phyloP scores from a whole-genome alignment of 2,329 filamentous ascomycete species.

The Ceratocystis eucalypticola region DNA sequence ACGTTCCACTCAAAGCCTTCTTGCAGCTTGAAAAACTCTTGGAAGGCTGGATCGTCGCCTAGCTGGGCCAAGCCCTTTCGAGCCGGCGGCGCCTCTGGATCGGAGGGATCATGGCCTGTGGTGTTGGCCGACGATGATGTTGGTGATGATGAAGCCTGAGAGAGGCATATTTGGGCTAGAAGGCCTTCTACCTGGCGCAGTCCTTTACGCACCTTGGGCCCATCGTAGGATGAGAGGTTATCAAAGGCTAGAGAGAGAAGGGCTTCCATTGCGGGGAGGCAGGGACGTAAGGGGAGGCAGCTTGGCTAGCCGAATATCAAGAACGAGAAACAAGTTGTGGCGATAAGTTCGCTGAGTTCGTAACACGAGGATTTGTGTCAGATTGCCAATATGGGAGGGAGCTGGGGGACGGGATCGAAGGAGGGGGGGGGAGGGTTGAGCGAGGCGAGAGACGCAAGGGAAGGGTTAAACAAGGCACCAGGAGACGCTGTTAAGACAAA shows the following conservation, averaged over 20 bases:
- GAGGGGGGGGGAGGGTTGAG: not conserved
- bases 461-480: not conserved
- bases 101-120: constrained; percentile 17
- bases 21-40: constrained; percentile 92
- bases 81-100: constrained; percentile 27
- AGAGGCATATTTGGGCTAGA: constrained; percentile 85
- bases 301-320: not conserved
- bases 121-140: constrained; percentile 1
- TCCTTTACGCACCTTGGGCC: constrained; percentile 81
- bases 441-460: not conserved
- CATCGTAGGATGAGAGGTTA: constrained; percentile 87
- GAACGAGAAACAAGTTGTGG: not conserved
- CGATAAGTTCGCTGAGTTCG: not conserved
- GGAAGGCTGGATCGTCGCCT: constrained; percentile 71
- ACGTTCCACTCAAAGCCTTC: constrained; percentile 99
- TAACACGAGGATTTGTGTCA: not conserved
- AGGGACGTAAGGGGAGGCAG: constrained; percentile 16
- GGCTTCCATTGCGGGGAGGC: constrained; percentile 57
- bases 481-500: not conserved
- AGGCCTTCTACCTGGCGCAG: constrained; percentile 87
- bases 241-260: constrained; percentile 88
- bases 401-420: not conserved
- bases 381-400: not conserved
- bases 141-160: constrained; percentile 27
- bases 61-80: constrained; percentile 56